Percentiles rank a stretch among this genome's conserved stretches.
Conservation (phyloP, 176 grass and related monocot genomes). For the Canna indica region DNA sequence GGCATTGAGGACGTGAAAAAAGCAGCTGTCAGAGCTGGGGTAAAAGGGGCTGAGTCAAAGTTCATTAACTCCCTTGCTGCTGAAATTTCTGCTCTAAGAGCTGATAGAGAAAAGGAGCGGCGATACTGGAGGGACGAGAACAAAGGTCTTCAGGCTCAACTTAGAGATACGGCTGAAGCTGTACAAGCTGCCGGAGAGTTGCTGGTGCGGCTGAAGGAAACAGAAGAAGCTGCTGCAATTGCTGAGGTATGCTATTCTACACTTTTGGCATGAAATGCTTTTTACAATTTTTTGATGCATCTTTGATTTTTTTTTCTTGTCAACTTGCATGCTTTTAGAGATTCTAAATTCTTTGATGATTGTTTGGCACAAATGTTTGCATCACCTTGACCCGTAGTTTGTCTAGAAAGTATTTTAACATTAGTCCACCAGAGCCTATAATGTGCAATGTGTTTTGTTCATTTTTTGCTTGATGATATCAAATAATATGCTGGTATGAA, state of each 20-base stretch:
- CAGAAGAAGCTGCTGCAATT: conserved; percentile 47
- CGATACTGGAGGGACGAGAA: conserved; percentile 58
- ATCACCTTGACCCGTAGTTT: too few species aligned
- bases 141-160: conserved; percentile 61
- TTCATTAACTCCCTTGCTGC: conserved; percentile 75
- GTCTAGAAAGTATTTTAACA: too few species aligned
- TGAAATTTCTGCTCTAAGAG: conserved; percentile 58
- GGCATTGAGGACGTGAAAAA: conserved; percentile 74
- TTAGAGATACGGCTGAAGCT: conserved; percentile 81
- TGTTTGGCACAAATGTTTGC: neutral
- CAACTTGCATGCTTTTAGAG: neutral
- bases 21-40: conserved; percentile 63
- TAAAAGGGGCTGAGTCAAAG: conserved; percentile 47
- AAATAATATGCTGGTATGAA: too few species aligned
- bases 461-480: too few species aligned
- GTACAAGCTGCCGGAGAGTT: conserved; percentile 93
- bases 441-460: too few species aligned
- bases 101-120: conserved; percentile 47
- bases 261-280: neutral
- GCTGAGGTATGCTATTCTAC: conserved; percentile 38
- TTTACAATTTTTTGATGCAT: neutral
- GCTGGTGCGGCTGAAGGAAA: conserved; percentile 71
- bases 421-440: too few species aligned
- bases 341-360: neutral
- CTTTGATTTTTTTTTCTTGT: neutral